Evolutionary conservation across 768 basidiomycete species (phyloP), one percentile per base, ranked within the genome.

Genomic region (Pleurotus cornucopiae): DNA sequence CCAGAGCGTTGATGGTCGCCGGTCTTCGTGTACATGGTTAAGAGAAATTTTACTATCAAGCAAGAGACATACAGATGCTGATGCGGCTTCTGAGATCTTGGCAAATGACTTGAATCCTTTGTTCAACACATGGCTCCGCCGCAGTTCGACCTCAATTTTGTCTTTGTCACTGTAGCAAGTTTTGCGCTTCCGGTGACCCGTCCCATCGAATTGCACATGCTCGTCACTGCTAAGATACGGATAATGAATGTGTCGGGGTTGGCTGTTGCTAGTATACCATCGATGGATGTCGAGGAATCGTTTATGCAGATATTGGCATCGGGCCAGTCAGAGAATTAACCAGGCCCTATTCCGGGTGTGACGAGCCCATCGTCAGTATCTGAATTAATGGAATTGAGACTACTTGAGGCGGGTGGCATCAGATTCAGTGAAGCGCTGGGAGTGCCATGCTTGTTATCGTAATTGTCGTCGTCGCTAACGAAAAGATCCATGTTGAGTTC

Each of bases 401-500:
- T 88, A 5, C 79, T 84, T 0, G 86, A 89, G 0, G 81, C 76
- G 37, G 70, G 75, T 30, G 84, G 83, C 72, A 85, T 72, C 21
- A 74, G 69, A 46, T 69, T 71, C 20, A 71, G 53, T 49, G 62
- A 62, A 54, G 71, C 69, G 9, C 63, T 43, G 18, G 34, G 41
- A 25, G 25, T 21, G 25, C 13, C 11, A 18, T n/a, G 41, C 23
- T 26, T 34, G 21, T 55, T 23, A 9, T 55, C 46, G 37, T 53
- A 61, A 21, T 65, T 64, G 25, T 75, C 70, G 46, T 88, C 87
- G 45, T 89, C 86, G 61, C 79, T 83, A 4, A 86, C 66, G 90
- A 99, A 99, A 51, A 98, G 85, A 66, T 99, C 96, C 78, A 97
- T 89, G 85, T 96, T 97, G 62, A 98, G 81, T 72, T 98, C 95